Evolutionary conservation across 192 early-diverging fungal genomes (phyloP), one percentile per base, ranked within the genome.

Genomic region (Coemansia nantahalensis): DNA sequence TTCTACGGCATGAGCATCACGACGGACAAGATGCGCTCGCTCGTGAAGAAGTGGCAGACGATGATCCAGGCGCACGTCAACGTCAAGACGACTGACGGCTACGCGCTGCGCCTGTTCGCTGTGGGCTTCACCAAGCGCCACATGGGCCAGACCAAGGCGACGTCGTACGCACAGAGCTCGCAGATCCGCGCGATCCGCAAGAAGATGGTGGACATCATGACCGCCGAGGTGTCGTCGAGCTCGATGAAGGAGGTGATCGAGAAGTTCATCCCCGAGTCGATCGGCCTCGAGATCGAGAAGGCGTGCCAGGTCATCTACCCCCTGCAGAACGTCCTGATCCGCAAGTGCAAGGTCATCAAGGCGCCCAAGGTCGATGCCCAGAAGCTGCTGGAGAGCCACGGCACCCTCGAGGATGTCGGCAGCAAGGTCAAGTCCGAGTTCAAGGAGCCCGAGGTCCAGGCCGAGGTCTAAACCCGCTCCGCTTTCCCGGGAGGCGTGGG

Each of bases 1-100:
- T 99, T 99, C 87, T 86, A 98, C 87, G 86, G 95, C 68, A 97
- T 99, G 94, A 89, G 92, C 83, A 93, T 99, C 81, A 97, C 97
- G 78, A 90, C 92, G 51, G 97, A 99, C 87, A 99, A 99, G 91
- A 89, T 99, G 79, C 89, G 95, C 69, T 97, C 94, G 72, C 81
- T 99, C 65, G 90, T 99, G 67, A 93, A 93, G 88, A 99, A 99
- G 90, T 95, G 94, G 94, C 94, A 98, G 81, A 85, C 97, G 63
- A 80, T 95, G 51, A 94, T 99, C 48, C 95, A 99, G 86, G 94
- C 94, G 53, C 85, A 90, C 78, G 85, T 94, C 19, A 95, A 99
- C 80, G 91, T 98, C 84, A 99, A 99, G 90, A 99, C 97, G 80
- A 95, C 97, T 61, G 97, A 99, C 82, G 97, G 97, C 59, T 99